Base-by-base conservation (phyloP, 257 asterid genomes). In the Dorcoceras hygrometricum region DNA sequence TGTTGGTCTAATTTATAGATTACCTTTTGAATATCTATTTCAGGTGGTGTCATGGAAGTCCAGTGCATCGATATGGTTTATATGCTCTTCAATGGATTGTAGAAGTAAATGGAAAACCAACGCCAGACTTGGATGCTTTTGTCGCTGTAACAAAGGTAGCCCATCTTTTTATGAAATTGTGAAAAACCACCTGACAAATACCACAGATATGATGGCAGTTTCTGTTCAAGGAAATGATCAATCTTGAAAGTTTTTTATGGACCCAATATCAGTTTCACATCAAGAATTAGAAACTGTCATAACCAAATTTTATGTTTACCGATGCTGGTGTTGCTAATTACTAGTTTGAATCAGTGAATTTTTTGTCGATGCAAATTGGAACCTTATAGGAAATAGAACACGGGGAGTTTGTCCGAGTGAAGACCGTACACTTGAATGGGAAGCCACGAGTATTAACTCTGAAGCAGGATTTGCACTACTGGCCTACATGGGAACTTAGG, bases 11-110 rank as follows among this genome's bases (percentile, higher is more conserved):
- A 53, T 27, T 43, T 6, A n/a, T n/a, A 55, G 8, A 66, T 55
- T 24, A 55, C 54, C 59, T 69, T 28, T 55, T 26, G 53, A 68
- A 57, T 31, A 46, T 68, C 61, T 36, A 36, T 36, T 73, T 75
- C 86, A 93, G 99, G 90, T 86, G 95, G 97, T 90, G 99, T 78
- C 96, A 90, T 63, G 99, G 99, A 60, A 93, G 99, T 81, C 99
- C 99, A 71, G 99, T 62, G 29, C 95, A 90, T 74, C 81, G 96
- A 31, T 93, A 88, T 77, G 95, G 97, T 75, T 84, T 90, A 60
- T 90, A 90, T 82, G 95, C 99, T 63, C 97, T 88, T 65, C 99
- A 85, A 74, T 93, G 97, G 97, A 93, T 90, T 53, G 90, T 90
- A n/a, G 96, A 90, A 83, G 88, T 93, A 31, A 93, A 93, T 57